phyloP scores from a whole-genome alignment of 345 rosid genomes.

The Aurinia saxatilis region DNA sequence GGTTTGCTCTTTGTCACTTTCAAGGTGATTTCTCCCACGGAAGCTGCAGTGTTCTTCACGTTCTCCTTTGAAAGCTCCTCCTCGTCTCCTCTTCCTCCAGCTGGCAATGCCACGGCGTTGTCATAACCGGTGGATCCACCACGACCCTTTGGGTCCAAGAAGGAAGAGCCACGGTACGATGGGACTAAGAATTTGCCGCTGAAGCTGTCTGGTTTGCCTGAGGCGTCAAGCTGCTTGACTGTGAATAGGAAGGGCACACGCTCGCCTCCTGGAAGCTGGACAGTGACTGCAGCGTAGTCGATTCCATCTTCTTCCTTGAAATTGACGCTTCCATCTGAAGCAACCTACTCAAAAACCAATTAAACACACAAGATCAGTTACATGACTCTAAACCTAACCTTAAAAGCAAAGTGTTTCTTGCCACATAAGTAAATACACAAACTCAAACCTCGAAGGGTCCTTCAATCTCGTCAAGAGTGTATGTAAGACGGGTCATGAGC shows the following conservation, averaged over 20 bases:
- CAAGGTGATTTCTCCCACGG: constrained; percentile 73
- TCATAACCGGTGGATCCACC: constrained; percentile 93
- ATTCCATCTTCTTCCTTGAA: constrained; percentile 95
- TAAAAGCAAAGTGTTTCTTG: not conserved
- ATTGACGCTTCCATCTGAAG: constrained; percentile 57
- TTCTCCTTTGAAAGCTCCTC: constrained; percentile 84
- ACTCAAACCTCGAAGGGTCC: constrained; percentile 76
- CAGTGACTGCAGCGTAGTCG: constrained; percentile 91
- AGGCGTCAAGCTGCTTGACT: constrained; percentile 76
- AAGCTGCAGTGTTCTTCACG: constrained; percentile 57
- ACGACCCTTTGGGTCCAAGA: constrained; percentile 98
- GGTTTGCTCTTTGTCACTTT: constrained; percentile 82
- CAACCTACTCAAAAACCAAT: constrained; percentile 15
- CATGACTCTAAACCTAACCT: not conserved
- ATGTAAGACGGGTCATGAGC: constrained; percentile 97
- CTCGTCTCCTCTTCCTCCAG: constrained; percentile 79
- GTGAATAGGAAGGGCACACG: constrained; percentile 96
- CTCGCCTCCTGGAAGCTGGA: constrained; percentile 91
- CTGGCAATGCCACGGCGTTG: constrained; percentile 86
- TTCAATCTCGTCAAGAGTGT: constrained; percentile 92
- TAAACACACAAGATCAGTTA: not conserved
- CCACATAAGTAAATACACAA: not conserved
- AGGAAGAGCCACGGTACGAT: constrained; percentile 85
- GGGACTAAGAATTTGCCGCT: constrained; percentile 76
- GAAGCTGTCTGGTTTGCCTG: constrained; percentile 81